These are phyloP conservation scores for Westerdykella sp. DNA, from an alignment of 2,329 filamentous ascomycete genomes.

Conservation along the genomic window DNA sequence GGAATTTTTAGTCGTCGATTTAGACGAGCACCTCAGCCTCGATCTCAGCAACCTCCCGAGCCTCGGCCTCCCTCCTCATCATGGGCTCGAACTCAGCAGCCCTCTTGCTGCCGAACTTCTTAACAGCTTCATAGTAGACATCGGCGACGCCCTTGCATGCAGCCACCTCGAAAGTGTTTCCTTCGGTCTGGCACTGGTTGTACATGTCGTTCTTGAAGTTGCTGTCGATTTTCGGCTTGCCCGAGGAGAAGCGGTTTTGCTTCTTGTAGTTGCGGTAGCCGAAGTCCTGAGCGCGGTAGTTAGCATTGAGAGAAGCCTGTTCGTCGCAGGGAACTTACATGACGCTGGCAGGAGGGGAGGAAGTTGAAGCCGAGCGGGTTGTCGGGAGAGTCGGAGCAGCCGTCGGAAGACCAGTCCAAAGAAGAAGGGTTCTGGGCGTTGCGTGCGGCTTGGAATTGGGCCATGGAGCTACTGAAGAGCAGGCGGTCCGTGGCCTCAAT, in stretches of 20 bases:
- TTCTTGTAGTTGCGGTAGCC: slow-evolving; percentile 47
- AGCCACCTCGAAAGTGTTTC: slow-evolving; percentile 1
- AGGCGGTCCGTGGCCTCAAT: slow-evolving; percentile 41
- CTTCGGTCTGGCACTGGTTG: slow-evolving; percentile 23
- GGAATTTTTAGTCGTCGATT: too few species aligned
- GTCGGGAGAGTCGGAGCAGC: slow-evolving; percentile 31
- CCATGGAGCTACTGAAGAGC: slow-evolving; percentile 42
- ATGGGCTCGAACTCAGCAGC: too few species aligned
- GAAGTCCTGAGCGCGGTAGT: slow-evolving; percentile 42
- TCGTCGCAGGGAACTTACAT: slow-evolving; percentile 26
- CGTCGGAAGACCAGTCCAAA: slow-evolving; percentile 36
- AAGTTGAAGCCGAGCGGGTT: slow-evolving; percentile 32
- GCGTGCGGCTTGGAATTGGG: slow-evolving; percentile 40
- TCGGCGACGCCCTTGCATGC: slow-evolving; percentile 25
- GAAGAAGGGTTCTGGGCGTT: slow-evolving; percentile 36
- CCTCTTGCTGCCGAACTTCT: slow-evolving; percentile 13
- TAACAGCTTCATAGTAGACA: slow-evolving; percentile 32
- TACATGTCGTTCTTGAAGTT: slow-evolving; percentile 44
- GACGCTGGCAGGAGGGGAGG: slow-evolving; percentile 38
- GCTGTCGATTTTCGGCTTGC: slow-evolving; percentile 44
- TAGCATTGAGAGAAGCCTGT: not conserved
- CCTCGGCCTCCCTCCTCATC: too few species aligned
- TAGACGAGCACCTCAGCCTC: too few species aligned
- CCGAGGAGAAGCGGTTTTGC: slow-evolving; percentile 43
- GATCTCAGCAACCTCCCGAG: too few species aligned